Conservation (phyloP, 1,284 basidiomycete species). For the Austropuccinia psidii region DNA sequence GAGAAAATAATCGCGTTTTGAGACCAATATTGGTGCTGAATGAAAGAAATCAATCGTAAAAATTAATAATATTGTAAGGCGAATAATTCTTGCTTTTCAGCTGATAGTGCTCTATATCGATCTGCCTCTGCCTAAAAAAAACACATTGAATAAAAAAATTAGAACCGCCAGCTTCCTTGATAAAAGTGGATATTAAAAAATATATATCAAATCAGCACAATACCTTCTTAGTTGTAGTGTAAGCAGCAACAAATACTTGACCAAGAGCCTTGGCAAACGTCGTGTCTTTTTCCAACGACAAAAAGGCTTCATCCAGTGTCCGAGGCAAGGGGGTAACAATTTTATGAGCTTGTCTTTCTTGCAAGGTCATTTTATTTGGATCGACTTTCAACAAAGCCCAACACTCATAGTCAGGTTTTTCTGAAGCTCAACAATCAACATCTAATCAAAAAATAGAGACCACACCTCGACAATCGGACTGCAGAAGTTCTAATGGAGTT, state of each 20-base stretch:
- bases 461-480: slow-evolving; percentile 29
- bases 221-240: slow-evolving; percentile 22
- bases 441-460: not conserved
- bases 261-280: slow-evolving; percentile 29
- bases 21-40: no score
- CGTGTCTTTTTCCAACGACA: slow-evolving; percentile 27
- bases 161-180: not conserved
- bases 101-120: slow-evolving; percentile 15
- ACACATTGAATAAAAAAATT: not conserved
- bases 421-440: not conserved
- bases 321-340: slow-evolving; percentile 16
- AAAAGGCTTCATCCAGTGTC: slow-evolving; percentile 18
- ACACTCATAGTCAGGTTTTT: not conserved
- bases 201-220: not conserved
- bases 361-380: slow-evolving; percentile 18
- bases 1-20: no score
- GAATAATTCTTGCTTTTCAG: slow-evolving; percentile 15
- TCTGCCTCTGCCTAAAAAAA: slow-evolving; percentile 19
- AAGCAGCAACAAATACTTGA: slow-evolving; percentile 32
- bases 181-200: not conserved
- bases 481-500: slow-evolving; percentile 22
- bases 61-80: slow-evolving; percentile 27
- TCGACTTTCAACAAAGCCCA: slow-evolving; percentile 2
- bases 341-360: slow-evolving; percentile 31
- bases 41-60: no score